Evolutionary conservation across 176 grass and related monocot genomes (phyloP).

Genomic region (Oryza longistaminata): DNA sequence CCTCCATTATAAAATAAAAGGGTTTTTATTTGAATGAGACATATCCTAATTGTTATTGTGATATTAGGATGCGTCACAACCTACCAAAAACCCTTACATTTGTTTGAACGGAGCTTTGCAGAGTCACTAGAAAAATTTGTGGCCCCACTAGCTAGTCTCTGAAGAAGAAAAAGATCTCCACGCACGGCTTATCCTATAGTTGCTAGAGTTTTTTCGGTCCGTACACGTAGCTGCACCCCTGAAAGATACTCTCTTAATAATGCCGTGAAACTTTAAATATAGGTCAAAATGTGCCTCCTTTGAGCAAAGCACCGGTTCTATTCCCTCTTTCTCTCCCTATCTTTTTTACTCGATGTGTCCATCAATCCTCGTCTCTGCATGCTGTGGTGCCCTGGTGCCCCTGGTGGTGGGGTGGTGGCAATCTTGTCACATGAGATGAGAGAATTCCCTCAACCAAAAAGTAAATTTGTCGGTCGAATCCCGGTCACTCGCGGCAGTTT

Average conservation of each 20-base stretch:
- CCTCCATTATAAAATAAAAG: no score
- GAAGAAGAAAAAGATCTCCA: not conserved
- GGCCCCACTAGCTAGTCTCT: not conserved
- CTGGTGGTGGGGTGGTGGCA: not conserved
- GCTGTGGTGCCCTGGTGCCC: not conserved
- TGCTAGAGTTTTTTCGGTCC: not conserved
- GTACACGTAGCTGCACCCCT: not conserved
- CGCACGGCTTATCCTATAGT: not conserved
- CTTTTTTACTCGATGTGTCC: conserved; percentile 7
- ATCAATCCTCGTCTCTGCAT: not conserved
- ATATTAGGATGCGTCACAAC: no score
- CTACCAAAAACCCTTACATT: no score
- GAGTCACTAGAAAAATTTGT: no score
- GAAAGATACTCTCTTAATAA: not conserved
- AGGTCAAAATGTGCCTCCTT: conserved; percentile 20
- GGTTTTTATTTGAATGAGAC: no score
- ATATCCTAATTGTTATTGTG: no score
- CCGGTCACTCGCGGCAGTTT: not conserved
- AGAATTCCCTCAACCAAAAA: conserved; percentile 10
- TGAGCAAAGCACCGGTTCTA: conserved; percentile 32
- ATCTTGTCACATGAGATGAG: conserved; percentile 40
- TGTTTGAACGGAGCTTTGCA: no score
- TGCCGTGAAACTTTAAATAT: conserved; percentile 13
- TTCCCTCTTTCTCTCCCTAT: conserved; percentile 10
- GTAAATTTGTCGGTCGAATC: conserved; percentile 32